phyloP scores from a whole-genome alignment of 1,284 basidiomycete genomes.

The Moesziomyces parantarcticus region DNA sequence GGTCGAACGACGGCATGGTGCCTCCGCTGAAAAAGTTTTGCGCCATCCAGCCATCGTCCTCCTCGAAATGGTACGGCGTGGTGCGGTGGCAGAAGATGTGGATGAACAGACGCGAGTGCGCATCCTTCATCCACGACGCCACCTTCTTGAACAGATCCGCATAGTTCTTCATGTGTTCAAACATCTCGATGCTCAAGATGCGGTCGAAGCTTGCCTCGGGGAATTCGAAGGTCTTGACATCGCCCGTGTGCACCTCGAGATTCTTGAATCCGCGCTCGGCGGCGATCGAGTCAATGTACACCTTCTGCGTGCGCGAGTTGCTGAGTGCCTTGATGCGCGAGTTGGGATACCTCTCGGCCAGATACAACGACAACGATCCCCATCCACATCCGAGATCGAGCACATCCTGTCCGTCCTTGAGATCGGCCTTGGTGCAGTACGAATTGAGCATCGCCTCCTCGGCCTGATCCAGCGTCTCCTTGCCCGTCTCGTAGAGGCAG shows the following conservation, averaged over 20 bases:
- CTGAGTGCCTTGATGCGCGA: constrained; percentile 77
- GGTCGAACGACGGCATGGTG: constrained; percentile 71
- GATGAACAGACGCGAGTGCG: constrained; percentile 75
- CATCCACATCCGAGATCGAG: constrained; percentile 82
- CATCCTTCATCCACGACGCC: constrained; percentile 75
- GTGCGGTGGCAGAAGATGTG: constrained; percentile 79
- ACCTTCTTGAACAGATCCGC: constrained; percentile 76
- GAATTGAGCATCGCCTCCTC: constrained; percentile 76
- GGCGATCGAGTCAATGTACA: constrained; percentile 75
- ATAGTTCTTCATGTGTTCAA: constrained; percentile 76
- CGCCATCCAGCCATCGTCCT: constrained; percentile 78
- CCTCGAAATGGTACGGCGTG: constrained; percentile 77
- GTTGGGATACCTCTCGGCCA: constrained; percentile 80
- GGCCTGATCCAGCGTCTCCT: constrained; percentile 76
- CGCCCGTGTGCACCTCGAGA: constrained; percentile 76
- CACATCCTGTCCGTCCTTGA: constrained; percentile 76
- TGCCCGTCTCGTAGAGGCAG: constrained; percentile 78
- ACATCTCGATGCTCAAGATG: constrained; percentile 83
- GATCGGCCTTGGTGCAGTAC: constrained; percentile 77
- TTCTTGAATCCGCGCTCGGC: constrained; percentile 74
- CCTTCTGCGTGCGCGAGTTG: constrained; percentile 79
- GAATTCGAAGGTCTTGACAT: constrained; percentile 78
- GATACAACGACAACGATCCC: constrained; percentile 78
- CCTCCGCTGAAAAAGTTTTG: constrained; percentile 79
- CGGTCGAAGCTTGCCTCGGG: constrained; percentile 74